Conservation (phyloP, 2,329 filamentous ascomycete species). For the Davidsoniella neocaledoniae region DNA sequence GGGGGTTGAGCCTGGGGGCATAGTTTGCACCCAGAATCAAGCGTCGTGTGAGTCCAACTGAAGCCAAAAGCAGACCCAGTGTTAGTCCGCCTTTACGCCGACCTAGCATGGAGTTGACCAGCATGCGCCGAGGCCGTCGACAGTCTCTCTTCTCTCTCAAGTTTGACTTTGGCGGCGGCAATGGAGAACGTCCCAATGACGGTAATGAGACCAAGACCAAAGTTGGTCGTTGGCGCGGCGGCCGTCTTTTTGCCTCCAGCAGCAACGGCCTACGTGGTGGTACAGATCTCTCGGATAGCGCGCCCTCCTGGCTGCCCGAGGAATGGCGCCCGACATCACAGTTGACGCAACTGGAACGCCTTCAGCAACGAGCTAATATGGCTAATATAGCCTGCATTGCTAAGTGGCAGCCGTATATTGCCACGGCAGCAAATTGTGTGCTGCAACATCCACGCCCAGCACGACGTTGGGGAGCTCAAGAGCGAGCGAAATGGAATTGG, state of each 20-base stretch:
- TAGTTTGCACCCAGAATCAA: constrained; percentile 8
- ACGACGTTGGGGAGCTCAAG: background rate
- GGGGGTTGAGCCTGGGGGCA: constrained; percentile 7
- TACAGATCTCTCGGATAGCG: background rate
- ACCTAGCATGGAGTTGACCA: background rate
- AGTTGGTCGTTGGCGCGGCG: no score
- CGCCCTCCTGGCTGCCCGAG: constrained; percentile 4
- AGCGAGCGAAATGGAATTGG: constrained; percentile 4
- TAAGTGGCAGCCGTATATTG: constrained; percentile 1
- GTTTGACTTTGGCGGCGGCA: background rate
- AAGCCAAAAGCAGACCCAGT: background rate
- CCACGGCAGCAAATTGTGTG: background rate
- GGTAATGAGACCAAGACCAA: background rate
- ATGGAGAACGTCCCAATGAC: background rate
- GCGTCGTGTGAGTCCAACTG: background rate
- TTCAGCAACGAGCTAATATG: background rate
- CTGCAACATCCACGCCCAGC: constrained; percentile 7
- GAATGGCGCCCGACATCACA: constrained; percentile 5
- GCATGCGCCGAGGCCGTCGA: background rate
- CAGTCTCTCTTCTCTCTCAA: constrained; percentile 1
- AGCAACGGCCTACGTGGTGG: background rate
- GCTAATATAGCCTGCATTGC: background rate
- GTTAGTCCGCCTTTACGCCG: background rate
- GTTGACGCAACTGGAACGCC: constrained; percentile 2
- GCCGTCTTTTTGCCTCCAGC: no score